phyloP scores from a whole-genome alignment of 1,139 yeast species.

The Pichia sp. region DNA sequence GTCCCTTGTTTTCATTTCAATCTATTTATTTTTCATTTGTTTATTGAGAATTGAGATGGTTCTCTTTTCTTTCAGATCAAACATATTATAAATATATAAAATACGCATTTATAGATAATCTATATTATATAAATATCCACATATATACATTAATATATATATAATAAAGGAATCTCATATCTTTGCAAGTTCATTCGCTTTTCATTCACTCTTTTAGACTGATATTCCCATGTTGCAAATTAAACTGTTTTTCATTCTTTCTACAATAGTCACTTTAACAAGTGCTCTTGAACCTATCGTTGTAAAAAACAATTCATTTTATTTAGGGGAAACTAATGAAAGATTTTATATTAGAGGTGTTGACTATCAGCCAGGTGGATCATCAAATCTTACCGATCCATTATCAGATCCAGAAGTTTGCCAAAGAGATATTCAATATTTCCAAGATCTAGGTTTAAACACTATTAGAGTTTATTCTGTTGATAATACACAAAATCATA shows the following conservation, averaged over 20 bases:
- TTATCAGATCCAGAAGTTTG: constrained; percentile 38
- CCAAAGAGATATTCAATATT: constrained; percentile 48
- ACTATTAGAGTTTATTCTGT: constrained; percentile 69
- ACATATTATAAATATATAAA: too few species aligned
- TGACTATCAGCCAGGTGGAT: constrained; percentile 60
- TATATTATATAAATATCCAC: too few species aligned
- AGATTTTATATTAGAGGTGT: constrained; percentile 46
- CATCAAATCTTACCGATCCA: constrained; percentile 39
- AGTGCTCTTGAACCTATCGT: constrained; percentile 42
- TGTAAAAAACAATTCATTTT: constrained; percentile 75
- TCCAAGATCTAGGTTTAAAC: constrained; percentile 57
- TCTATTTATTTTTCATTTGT: too few species aligned
- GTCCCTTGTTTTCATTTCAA: too few species aligned
- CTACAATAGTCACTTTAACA: constrained; percentile 11
- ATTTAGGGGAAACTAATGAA: constrained; percentile 38
- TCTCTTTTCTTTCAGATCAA: too few species aligned
- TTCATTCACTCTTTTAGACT: too few species aligned
- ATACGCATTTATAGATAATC: too few species aligned
- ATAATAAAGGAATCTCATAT: too few species aligned
- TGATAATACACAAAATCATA: constrained; percentile 62
- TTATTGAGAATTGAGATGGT: too few species aligned
- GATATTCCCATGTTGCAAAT: too few species aligned
- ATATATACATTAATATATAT: too few species aligned
- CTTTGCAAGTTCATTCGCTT: not conserved
- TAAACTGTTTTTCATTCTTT: constrained; percentile 3